These are phyloP conservation scores for Hypomyces rosellus DNA, from an alignment of 2,329 filamentous ascomycete species.

Conservation along the genomic window DNA sequence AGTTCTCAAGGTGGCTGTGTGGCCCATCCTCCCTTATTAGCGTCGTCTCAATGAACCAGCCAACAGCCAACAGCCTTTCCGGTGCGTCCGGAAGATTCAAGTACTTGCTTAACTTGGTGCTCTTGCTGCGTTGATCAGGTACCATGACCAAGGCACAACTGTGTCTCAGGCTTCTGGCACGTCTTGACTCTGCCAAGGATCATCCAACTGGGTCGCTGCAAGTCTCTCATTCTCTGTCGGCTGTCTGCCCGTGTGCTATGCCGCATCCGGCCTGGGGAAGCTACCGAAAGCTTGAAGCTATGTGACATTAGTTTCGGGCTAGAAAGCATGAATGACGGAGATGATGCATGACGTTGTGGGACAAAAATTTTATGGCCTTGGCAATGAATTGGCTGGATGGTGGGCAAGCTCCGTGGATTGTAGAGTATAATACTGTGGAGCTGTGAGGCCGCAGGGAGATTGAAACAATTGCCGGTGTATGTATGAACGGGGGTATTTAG, in stretches of 20 bases:
- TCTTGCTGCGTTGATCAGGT: not conserved
- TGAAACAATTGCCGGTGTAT: too few relatives aligned
- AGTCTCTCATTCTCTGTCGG: not conserved
- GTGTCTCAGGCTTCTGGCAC: constrained; percentile 2
- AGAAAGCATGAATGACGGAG: constrained; percentile 9
- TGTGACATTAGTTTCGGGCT: constrained; percentile 2
- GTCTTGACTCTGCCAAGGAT: constrained; percentile 8
- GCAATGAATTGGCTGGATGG: not conserved
- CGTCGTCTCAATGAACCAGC: not conserved
- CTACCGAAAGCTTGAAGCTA: constrained; percentile 2
- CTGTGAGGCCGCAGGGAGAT: too few relatives aligned
- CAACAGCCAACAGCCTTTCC: not conserved
- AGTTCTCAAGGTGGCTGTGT: too few relatives aligned
- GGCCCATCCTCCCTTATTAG: not conserved
- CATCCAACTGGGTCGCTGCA: not conserved
- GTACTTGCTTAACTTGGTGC: constrained; percentile 1
- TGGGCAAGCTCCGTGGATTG: too few relatives aligned
- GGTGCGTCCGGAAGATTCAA: constrained; percentile 2
- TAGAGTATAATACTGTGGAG: too few relatives aligned
- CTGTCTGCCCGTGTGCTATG: constrained; percentile 1
- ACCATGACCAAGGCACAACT: not conserved
- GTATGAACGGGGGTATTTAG: too few relatives aligned
- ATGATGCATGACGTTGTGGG: constrained; percentile 1
- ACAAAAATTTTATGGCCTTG: constrained; percentile 1
- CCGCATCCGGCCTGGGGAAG: constrained; percentile 6